Conservation (phyloP, 768 basidiomycete genomes). For the Lyophyllum semitale region DNA sequence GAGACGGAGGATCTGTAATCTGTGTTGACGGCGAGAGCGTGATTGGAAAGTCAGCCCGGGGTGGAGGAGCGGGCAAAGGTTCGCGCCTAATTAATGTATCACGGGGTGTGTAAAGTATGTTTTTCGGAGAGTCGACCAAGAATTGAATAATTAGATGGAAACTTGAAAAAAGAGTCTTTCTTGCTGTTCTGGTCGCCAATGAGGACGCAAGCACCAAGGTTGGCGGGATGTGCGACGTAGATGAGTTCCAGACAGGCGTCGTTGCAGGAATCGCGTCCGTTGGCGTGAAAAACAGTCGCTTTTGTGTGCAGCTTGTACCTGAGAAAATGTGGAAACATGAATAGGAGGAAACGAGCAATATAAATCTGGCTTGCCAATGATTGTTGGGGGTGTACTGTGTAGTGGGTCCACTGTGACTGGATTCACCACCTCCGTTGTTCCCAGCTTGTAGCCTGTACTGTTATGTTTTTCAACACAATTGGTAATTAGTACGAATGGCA, state of each 20-base stretch:
- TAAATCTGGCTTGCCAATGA: neutral
- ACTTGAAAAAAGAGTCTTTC: neutral
- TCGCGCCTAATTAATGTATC: neutral
- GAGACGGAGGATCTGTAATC: neutral
- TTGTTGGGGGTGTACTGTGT: neutral
- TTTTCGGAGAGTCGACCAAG: neutral
- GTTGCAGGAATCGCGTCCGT: neutral
- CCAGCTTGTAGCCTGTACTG: neutral
- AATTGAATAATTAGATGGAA: neutral
- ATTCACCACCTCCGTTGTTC: neutral
- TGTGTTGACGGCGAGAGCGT: neutral
- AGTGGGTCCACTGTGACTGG: neutral
- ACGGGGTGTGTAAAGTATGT: neutral
- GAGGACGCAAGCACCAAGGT: neutral
- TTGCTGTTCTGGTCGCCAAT: neutral
- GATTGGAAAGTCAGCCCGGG: neutral
- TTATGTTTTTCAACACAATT: constrained; percentile 6
- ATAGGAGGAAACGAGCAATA: neutral
- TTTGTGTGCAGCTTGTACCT: neutral
- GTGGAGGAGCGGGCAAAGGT: neutral
- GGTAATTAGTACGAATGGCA: constrained; percentile 1
- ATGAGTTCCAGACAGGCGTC: neutral
- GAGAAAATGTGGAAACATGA: neutral
- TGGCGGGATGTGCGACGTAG: neutral
- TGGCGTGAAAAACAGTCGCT: neutral